Conservation (phyloP, 345 rosid genomes). For the Pistacia integerrima region DNA sequence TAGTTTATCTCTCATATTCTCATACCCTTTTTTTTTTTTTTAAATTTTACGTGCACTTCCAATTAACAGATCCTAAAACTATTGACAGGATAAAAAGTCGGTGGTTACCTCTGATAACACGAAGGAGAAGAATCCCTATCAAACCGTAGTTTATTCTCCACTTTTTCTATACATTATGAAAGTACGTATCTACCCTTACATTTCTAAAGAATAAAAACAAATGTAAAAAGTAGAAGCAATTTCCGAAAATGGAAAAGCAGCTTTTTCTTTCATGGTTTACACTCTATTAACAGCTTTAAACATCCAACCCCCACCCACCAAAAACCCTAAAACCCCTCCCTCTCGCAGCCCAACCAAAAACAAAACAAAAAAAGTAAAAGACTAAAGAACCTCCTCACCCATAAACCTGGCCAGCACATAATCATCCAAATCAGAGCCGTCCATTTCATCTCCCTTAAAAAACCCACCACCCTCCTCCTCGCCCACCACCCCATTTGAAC, state of each 20-base stretch:
- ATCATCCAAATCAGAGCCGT: slow-evolving; percentile 34
- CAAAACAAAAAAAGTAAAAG: background rate
- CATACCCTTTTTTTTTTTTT: too few species aligned
- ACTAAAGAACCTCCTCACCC: slow-evolving; percentile 32
- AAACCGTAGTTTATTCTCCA: too few species aligned
- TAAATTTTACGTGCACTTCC: too few species aligned
- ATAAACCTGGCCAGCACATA: slow-evolving; percentile 49
- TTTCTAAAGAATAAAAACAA: too few species aligned
- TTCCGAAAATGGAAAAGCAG: background rate
- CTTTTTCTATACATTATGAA: too few species aligned
- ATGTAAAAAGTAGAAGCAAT: background rate
- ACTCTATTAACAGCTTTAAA: background rate
- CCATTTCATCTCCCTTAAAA: background rate
- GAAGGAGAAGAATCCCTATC: too few species aligned
- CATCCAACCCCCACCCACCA: background rate
- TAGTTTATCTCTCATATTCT: too few species aligned
- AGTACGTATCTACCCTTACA: too few species aligned
- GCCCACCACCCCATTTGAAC: slow-evolving; percentile 22
- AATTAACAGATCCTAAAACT: too few species aligned
- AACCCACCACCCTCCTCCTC: background rate
- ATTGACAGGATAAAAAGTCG: too few species aligned
- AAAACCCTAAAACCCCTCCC: background rate
- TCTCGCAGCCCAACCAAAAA: too few species aligned
- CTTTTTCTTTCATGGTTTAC: background rate
- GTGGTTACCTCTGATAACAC: too few species aligned